Evolutionary conservation across 2,329 filamentous ascomycete species (phyloP).

Genomic region (Trichoderma simmonsii): DNA sequence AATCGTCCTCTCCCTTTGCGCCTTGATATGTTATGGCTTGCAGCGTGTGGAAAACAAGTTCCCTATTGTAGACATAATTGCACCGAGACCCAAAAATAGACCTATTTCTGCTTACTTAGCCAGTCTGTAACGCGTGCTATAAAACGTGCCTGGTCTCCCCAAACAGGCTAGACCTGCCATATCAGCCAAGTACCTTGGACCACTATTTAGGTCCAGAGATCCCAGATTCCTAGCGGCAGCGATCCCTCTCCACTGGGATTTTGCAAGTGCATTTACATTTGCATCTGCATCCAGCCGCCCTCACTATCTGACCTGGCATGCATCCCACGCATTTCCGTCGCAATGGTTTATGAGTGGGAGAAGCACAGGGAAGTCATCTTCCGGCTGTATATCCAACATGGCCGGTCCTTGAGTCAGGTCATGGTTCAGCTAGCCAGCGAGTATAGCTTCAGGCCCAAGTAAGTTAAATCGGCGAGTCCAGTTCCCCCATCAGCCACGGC

Average conservation of each 20-base stretch:
- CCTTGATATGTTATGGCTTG: too few relatives aligned
- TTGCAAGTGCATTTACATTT: too few relatives aligned
- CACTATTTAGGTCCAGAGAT: not conserved
- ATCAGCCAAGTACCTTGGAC: not conserved
- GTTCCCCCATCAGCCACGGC: not conserved
- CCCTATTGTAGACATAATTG: too few relatives aligned
- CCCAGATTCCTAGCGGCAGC: too few relatives aligned
- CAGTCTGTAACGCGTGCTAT: too few relatives aligned
- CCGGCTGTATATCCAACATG: not conserved
- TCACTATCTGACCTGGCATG: not conserved
- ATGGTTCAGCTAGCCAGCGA: not conserved
- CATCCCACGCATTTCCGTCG: not conserved
- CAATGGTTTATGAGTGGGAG: not conserved
- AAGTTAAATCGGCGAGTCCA: not conserved
- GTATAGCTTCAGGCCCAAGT: not conserved
- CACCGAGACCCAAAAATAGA: too few relatives aligned
- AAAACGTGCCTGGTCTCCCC: too few relatives aligned
- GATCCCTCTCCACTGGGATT: too few relatives aligned
- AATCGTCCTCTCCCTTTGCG: too few relatives aligned
- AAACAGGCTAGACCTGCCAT: too few relatives aligned
- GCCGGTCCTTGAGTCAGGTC: not conserved
- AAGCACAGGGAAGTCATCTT: not conserved
- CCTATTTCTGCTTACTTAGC: too few relatives aligned
- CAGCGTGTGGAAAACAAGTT: too few relatives aligned
- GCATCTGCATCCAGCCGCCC: not conserved